Evolutionary conservation across 164 flowering plant genomes (phyloP).

Genomic region (Hamamelis virginiana): DNA sequence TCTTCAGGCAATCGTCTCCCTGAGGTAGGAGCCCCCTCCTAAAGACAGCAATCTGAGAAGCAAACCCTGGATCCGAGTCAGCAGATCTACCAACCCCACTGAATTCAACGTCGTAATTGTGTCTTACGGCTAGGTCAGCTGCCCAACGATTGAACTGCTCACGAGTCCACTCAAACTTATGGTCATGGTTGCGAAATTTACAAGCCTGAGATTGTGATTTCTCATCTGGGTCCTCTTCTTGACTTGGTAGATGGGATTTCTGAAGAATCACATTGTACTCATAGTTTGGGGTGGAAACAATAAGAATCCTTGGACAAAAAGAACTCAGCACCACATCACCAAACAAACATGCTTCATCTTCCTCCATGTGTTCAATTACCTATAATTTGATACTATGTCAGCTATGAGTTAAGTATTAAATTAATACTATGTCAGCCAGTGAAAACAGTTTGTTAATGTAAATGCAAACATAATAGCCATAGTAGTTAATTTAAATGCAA

Average conservation of each 20-base stretch:
- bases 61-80: conserved; percentile 87
- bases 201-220: conserved; percentile 41
- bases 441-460: background rate
- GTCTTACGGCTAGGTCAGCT: conserved; percentile 52
- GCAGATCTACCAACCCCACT: conserved; percentile 86
- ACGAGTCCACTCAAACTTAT: conserved; percentile 97
- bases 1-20: conserved; percentile 12
- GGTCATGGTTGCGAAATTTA: conserved; percentile 91
- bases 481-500: background rate
- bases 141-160: conserved; percentile 86
- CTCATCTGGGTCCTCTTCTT: conserved; percentile 68
- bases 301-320: conserved; percentile 70
- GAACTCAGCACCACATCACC: conserved; percentile 65
- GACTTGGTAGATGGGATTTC: conserved; percentile 27
- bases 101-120: conserved; percentile 76
- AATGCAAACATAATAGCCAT: background rate
- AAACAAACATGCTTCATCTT: conserved; percentile 76
- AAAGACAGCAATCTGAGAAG: conserved; percentile 95
- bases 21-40: conserved; percentile 23
- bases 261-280: conserved; percentile 91
- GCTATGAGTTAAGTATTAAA: background rate
- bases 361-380: conserved; percentile 99
- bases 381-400: conserved; percentile 16
- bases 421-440: background rate
- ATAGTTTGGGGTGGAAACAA: conserved; percentile 95